A percentile compares a stretch with the other conserved stretches of the same genome.
Conservation (phyloP, 768 basidiomycete species). For the Russula virescens region DNA sequence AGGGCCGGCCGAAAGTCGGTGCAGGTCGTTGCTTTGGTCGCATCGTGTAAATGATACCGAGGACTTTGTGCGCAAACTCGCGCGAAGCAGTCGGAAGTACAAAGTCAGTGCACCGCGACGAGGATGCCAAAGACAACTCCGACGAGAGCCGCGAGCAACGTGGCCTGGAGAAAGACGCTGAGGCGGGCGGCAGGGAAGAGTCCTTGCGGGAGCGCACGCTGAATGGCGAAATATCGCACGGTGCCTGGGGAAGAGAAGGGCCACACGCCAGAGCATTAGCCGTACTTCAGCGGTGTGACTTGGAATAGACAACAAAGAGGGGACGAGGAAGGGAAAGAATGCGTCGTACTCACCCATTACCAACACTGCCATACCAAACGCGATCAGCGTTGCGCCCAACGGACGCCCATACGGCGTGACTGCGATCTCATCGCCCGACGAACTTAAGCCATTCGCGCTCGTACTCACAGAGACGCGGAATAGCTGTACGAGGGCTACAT, state of each 20-base stretch:
- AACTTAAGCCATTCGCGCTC: constrained; percentile 16
- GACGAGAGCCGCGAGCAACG: constrained; percentile 31
- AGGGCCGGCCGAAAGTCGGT: too few relatives aligned
- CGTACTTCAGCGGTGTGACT: neutral
- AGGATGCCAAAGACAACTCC: constrained; percentile 37
- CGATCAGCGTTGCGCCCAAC: constrained; percentile 39
- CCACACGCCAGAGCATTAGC: neutral
- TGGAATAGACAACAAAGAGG: neutral
- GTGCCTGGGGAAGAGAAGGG: constrained; percentile 26
- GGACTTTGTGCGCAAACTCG: too few relatives aligned
- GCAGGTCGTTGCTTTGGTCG: neutral
- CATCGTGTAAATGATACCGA: neutral
- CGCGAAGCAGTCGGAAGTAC: neutral
- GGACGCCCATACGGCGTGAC: constrained; percentile 36
- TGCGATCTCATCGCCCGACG: constrained; percentile 1
- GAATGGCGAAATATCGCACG: constrained; percentile 37
- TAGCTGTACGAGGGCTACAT: constrained; percentile 42
- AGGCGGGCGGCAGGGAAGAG: constrained; percentile 39
- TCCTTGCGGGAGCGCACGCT: constrained; percentile 35
- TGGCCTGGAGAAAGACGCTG: constrained; percentile 31
- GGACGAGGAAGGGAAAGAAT: neutral
- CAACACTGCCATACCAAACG: constrained; percentile 35
- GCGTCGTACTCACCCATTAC: constrained; percentile 28
- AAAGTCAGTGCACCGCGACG: constrained; percentile 23
- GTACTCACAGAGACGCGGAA: constrained; percentile 35